phyloP scores from a whole-genome alignment of 192 early-diverging fungal genomes.

The Gaertneriomyces sp. region DNA sequence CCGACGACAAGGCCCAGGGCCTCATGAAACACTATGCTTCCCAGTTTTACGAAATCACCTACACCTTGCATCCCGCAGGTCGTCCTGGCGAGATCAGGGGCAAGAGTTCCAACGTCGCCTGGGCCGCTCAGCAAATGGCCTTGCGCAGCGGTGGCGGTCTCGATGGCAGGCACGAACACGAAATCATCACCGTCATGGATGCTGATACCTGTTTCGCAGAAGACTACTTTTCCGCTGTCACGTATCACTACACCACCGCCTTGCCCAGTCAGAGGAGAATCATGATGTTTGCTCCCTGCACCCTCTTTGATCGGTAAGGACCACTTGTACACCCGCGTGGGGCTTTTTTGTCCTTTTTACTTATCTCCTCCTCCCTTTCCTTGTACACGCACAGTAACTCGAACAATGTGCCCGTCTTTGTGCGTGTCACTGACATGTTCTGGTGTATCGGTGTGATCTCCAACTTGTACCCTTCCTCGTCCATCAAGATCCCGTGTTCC shows the following conservation, averaged over 20 bases:
- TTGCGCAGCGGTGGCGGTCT: slow-evolving; percentile 30
- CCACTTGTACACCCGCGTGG: too few species aligned
- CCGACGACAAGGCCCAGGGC: slow-evolving; percentile 52
- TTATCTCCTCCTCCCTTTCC: not conserved
- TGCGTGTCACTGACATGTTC: slow-evolving; percentile 67
- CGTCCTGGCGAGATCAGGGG: slow-evolving; percentile 67
- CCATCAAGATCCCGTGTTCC: slow-evolving; percentile 69
- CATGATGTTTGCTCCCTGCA: slow-evolving; percentile 56
- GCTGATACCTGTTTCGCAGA: slow-evolving; percentile 72
- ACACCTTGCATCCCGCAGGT: slow-evolving; percentile 64
- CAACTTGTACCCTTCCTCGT: slow-evolving; percentile 63
- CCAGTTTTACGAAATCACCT: slow-evolving; percentile 65
- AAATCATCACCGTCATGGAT: slow-evolving; percentile 70
- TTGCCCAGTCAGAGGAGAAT: slow-evolving; percentile 43
- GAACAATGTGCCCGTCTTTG: slow-evolving; percentile 65
- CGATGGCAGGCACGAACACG: slow-evolving; percentile 48
- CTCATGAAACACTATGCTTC: slow-evolving; percentile 53
- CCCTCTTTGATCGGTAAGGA: slow-evolving; percentile 57
- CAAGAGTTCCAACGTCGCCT: slow-evolving; percentile 70
- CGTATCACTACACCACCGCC: slow-evolving; percentile 47
- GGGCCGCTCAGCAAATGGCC: slow-evolving; percentile 55
- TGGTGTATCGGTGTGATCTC: slow-evolving; percentile 75
- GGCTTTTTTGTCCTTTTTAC: slow-evolving; percentile 12
- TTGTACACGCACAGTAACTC: slow-evolving; percentile 57
- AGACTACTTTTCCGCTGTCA: slow-evolving; percentile 58